phyloP scores from a whole-genome alignment of 768 basidiomycete species.

The Phallus indusiatus region DNA sequence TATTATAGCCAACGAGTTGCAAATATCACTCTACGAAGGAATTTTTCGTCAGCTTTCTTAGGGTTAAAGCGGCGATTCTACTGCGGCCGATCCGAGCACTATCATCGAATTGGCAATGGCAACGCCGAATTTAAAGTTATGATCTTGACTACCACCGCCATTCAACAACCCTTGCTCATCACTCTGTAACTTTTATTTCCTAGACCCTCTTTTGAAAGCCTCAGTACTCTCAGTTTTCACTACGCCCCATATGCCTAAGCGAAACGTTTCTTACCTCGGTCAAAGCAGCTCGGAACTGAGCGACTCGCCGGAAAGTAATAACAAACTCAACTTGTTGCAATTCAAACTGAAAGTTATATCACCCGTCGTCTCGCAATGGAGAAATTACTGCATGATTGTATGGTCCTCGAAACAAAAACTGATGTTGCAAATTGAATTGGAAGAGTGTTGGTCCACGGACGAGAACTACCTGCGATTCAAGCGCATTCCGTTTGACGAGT shows the following conservation, averaged over 20 bases:
- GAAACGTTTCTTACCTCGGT: conserved; percentile 1
- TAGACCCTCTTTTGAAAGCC: neutral
- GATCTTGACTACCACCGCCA: neutral
- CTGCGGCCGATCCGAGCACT: no score
- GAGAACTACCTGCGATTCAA: conserved; percentile 5
- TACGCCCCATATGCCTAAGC: neutral
- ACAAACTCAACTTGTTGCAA: neutral
- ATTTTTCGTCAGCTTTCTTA: no score
- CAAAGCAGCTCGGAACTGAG: neutral
- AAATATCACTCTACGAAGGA: no score
- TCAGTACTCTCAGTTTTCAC: neutral
- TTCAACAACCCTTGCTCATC: neutral
- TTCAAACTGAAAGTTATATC: neutral
- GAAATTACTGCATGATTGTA: conserved; percentile 1
- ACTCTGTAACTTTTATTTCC: neutral
- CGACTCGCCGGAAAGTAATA: neutral
- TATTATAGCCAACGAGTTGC: no score
- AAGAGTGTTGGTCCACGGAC: conserved; percentile 1
- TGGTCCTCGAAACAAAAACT: neutral
- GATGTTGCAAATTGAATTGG: neutral
- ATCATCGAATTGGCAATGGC: neutral
- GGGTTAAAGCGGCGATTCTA: no score
- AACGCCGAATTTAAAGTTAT: neutral
- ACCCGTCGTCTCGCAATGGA: neutral
- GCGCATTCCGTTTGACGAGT: neutral